Conservation (phyloP, 2,329 filamentous ascomycete genomes). For the Curvularia hawaiiensis region DNA sequence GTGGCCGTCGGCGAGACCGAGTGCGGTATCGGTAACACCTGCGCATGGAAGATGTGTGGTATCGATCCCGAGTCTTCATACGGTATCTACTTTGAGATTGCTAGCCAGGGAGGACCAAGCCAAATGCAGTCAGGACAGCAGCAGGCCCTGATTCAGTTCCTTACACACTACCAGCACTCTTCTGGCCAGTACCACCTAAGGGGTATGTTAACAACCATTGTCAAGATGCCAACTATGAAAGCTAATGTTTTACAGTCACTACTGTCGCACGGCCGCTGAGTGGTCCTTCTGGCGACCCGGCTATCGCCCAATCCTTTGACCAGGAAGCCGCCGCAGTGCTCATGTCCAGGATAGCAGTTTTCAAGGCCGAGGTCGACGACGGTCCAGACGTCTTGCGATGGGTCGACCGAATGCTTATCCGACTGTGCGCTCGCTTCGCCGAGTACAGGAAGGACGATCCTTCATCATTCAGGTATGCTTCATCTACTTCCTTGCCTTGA, state of each 20-base stretch:
- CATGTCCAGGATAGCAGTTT: conserved; percentile 99
- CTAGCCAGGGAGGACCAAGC: conserved; percentile 85
- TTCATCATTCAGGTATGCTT: conserved; percentile 77
- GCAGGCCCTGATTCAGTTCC: conserved; percentile 95
- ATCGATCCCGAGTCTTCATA: conserved; percentile 95
- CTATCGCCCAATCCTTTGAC: conserved; percentile 95
- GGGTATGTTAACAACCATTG: conserved; percentile 22
- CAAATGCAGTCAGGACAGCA: conserved; percentile 86
- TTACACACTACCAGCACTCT: conserved; percentile 98
- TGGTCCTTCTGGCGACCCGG: conserved; percentile 90
- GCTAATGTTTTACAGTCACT: conserved; percentile 64
- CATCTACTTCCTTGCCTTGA: not conserved
- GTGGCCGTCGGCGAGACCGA: conserved; percentile 96
- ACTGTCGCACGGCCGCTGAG: conserved; percentile 91
- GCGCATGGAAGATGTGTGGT: conserved; percentile 99
- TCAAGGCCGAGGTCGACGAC: conserved; percentile 98
- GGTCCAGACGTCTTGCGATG: conserved; percentile 97
- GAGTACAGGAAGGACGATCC: conserved; percentile 99
- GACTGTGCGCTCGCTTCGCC: conserved; percentile 93
- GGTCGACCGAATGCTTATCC: conserved; percentile 98
- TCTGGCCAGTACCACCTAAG: conserved; percentile 95
- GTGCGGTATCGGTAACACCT: conserved; percentile 97
- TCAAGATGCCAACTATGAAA: not conserved
- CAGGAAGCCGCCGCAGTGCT: conserved; percentile 97
- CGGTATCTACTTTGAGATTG: conserved; percentile 97